These are phyloP conservation scores for Myochromella boudieri DNA, from an alignment of 768 basidiomycete species.

Conservation along the genomic window DNA sequence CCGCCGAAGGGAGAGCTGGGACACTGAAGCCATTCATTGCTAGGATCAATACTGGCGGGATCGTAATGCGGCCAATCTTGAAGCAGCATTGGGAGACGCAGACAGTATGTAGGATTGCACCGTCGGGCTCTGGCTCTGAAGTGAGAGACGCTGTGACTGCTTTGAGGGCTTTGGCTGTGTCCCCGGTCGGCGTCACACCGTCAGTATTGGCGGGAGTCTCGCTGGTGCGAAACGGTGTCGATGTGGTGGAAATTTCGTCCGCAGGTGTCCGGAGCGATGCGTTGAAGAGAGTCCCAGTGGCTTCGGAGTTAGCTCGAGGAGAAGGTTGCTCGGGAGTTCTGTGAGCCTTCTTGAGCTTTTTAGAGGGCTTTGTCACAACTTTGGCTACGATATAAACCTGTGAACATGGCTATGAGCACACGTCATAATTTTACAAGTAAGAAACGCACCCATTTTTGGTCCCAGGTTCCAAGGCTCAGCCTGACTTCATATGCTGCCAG, in stretches of 20 bases:
- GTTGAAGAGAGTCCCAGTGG: conserved; percentile 17
- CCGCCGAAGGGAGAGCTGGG: conserved; percentile 17
- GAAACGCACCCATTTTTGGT: conserved; percentile 65
- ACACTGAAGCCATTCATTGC: conserved; percentile 58
- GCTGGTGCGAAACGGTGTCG: conserved; percentile 20
- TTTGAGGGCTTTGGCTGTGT: conserved; percentile 28
- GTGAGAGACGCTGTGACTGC: conserved; percentile 31
- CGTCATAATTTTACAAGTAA: background rate
- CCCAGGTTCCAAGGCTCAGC: conserved; percentile 60
- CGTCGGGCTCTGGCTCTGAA: conserved; percentile 48
- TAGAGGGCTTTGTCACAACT: conserved; percentile 56
- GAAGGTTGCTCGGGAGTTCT: conserved; percentile 14
- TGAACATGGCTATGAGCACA: background rate
- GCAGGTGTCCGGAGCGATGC: conserved; percentile 36
- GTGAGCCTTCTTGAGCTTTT: conserved; percentile 25
- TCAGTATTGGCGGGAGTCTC: conserved; percentile 9
- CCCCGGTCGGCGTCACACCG: conserved; percentile 11
- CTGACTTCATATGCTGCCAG: conserved; percentile 62
- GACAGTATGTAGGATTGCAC: conserved; percentile 60
- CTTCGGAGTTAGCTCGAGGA: conserved; percentile 2
- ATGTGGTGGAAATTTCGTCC: conserved; percentile 24
- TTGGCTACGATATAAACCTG: conserved; percentile 66
- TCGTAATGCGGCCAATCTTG: conserved; percentile 70
- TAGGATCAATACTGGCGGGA: conserved; percentile 65
- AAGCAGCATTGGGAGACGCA: conserved; percentile 64